Percentiles rank a stretch among this genome's conserved stretches.
phyloP scores from a whole-genome alignment of 179 eudicot genomes.

The Carnegiea gigantea region DNA sequence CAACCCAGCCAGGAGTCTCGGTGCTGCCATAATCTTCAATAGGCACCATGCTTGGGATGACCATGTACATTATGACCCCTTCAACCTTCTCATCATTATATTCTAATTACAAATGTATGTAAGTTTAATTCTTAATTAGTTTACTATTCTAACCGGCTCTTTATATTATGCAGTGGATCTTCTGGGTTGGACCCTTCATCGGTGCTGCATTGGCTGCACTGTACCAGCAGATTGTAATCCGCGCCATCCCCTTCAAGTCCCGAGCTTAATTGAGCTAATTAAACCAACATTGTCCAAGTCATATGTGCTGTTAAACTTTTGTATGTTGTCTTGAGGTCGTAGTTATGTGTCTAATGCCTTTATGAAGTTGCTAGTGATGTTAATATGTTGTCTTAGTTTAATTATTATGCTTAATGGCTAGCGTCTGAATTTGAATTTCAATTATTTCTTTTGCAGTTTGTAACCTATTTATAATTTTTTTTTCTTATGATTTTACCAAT shows the following conservation, averaged over 20 bases:
- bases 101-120: not conserved
- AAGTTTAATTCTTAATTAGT: not conserved
- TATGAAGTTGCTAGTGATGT: constrained; percentile 3
- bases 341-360: not conserved
- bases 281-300: not conserved
- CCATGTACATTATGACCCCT: not conserved
- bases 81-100: not conserved
- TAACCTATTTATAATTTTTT: no score
- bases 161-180: constrained; percentile 25
- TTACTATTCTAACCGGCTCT: not conserved
- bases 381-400: not conserved
- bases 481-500: no score
- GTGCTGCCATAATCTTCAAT: not conserved
- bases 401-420: no score
- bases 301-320: not conserved
- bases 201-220: constrained; percentile 35
- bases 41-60: not conserved
- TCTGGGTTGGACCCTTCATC: constrained; percentile 36
- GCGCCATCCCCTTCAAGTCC: constrained; percentile 37
- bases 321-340: not conserved
- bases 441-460: no score
- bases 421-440: no score
- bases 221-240: constrained; percentile 29
- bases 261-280: constrained; percentile 4
- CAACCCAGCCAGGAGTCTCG: constrained; percentile 2